These are phyloP conservation scores for Sutorius australiensis DNA, from an alignment of 768 basidiomycete genomes.

Conservation along the genomic window DNA sequence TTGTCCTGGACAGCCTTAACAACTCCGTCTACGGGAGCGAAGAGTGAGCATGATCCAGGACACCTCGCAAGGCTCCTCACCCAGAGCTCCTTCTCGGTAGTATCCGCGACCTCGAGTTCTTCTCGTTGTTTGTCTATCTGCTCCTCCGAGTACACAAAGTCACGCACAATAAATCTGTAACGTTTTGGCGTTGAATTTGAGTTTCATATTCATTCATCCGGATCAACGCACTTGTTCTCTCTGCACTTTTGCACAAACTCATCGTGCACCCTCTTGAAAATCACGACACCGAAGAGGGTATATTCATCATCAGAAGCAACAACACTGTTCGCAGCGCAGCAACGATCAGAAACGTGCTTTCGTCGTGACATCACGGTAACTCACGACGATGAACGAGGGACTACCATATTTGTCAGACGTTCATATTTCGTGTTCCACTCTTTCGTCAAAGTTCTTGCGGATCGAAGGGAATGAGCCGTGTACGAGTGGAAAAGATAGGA, in stretches of 20 bases:
- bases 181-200: slow-evolving; percentile 8
- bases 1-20: slow-evolving; percentile 83
- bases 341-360: slow-evolving; percentile 21
- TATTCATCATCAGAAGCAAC: slow-evolving; percentile 88
- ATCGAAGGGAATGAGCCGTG: slow-evolving; percentile 16
- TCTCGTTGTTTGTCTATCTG: slow-evolving; percentile 75
- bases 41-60: neutral
- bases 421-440: slow-evolving; percentile 93
- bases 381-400: slow-evolving; percentile 87
- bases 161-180: slow-evolving; percentile 85
- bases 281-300: slow-evolving; percentile 75
- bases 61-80: slow-evolving; percentile 41
- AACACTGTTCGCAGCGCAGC: slow-evolving; percentile 40
- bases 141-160: slow-evolving; percentile 86
- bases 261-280: slow-evolving; percentile 89
- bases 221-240: slow-evolving; percentile 76
- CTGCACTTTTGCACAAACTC: slow-evolving; percentile 92
- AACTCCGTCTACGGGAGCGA: slow-evolving; percentile 70
- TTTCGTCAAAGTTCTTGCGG: slow-evolving; percentile 65
- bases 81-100: slow-evolving; percentile 96
- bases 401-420: slow-evolving; percentile 81
- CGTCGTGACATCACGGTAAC: slow-evolving; percentile 26
- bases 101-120: slow-evolving; percentile 74
- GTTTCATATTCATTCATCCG: neutral
- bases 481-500: slow-evolving; percentile 6